Evolutionary conservation across 768 basidiomycete species (phyloP).

Genomic region (Suillus plorans): DNA sequence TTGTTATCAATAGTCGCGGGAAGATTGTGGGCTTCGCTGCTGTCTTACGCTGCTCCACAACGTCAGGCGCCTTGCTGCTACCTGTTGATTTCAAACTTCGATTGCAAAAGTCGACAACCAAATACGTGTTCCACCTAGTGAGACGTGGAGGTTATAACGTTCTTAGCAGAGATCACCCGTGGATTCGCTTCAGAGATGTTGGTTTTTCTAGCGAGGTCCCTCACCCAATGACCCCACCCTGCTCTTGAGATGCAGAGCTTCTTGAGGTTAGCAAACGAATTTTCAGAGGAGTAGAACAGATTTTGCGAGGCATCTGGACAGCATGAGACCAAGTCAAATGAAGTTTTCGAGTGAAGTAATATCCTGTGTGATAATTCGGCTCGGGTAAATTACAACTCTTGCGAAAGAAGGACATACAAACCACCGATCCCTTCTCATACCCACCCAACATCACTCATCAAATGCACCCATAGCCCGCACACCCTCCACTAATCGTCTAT

Average conservation of each 20-base stretch:
- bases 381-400: background rate
- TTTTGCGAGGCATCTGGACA: background rate
- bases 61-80: too few species aligned
- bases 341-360: background rate
- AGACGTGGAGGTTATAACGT: background rate
- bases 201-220: background rate
- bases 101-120: background rate
- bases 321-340: background rate
- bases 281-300: background rate
- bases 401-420: background rate
- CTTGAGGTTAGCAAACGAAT: background rate
- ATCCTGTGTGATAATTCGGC: background rate
- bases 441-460: conserved; percentile 16
- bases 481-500: conserved; percentile 72
- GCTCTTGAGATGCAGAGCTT: background rate
- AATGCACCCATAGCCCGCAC: conserved; percentile 53
- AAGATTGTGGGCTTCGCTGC: too few species aligned
- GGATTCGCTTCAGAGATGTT: background rate
- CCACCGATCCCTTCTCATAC: background rate
- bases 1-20: too few species aligned
- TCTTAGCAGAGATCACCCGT: background rate
- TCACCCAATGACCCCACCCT: background rate
- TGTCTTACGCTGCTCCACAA: too few species aligned
- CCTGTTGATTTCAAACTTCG: background rate
- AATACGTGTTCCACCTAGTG: background rate